A percentile compares a stretch with the other conserved stretches of the same genome.
Evolutionary conservation across 768 basidiomycete genomes (phyloP).

Genomic region (Lepiota venenata): DNA sequence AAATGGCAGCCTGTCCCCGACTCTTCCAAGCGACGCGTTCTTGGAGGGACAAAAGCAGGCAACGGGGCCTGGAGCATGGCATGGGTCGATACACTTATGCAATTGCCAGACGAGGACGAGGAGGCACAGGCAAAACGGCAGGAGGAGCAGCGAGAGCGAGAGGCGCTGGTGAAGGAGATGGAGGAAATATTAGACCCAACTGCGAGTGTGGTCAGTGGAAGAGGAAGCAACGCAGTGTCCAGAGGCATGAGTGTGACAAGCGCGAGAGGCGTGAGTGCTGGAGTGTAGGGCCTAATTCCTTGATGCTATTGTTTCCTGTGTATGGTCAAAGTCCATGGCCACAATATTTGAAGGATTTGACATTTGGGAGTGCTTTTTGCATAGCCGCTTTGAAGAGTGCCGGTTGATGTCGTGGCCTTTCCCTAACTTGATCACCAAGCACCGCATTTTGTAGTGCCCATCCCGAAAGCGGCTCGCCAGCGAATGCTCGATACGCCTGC

Average conservation of each 20-base stretch:
- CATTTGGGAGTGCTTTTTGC: neutral
- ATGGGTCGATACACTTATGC: conserved; percentile 66
- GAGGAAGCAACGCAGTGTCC: neutral
- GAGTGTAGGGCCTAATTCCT: neutral
- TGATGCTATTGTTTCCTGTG: neutral
- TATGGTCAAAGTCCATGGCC: neutral
- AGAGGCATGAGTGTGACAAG: conserved; percentile 2
- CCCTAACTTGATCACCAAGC: too few species aligned
- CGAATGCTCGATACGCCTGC: too few species aligned
- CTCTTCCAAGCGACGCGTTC: conserved; percentile 37
- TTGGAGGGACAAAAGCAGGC: conserved; percentile 74
- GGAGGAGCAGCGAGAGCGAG: neutral
- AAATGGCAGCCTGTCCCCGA: conserved; percentile 60
- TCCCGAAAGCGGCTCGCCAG: too few species aligned
- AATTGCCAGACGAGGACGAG: conserved; percentile 20
- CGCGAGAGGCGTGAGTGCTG: conserved; percentile 1
- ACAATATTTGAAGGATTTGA: neutral
- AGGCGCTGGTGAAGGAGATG: neutral
- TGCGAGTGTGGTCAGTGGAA: neutral
- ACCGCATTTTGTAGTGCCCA: too few species aligned
- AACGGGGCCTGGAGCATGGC: conserved; percentile 80
- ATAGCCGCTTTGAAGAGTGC: neutral
- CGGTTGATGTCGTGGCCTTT: neutral
- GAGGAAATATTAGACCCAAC: neutral
- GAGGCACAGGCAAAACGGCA: neutral